Conservation (phyloP, 106 monocot genomes). For the Xerophyta viscosa region DNA sequence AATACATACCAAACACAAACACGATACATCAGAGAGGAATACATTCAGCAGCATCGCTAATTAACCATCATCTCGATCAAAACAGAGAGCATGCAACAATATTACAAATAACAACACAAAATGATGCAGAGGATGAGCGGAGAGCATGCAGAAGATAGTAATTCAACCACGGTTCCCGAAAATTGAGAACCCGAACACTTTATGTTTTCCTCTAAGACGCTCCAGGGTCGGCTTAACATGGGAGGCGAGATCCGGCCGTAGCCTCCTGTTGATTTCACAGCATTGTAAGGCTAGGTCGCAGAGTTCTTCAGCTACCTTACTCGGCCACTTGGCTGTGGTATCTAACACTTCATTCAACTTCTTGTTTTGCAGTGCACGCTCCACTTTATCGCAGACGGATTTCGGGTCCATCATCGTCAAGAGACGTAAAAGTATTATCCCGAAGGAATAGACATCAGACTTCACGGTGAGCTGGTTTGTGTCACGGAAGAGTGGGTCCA, state of each 20-base stretch:
- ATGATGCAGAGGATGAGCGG: no score
- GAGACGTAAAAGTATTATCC: no score
- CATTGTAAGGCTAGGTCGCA: constrained; percentile 3
- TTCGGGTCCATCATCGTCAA: constrained; percentile 9
- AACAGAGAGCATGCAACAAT: no score
- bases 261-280: constrained; percentile 11
- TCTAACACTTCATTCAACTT: constrained; percentile 6
- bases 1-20: no score
- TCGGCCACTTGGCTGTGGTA: constrained; percentile 4
- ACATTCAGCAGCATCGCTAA: no score
- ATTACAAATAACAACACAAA: no score
- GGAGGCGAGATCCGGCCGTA: constrained; percentile 9
- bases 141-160: no score
- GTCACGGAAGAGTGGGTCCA: constrained; percentile 36
- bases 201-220: background rate
- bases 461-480: constrained; percentile 1
- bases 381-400: background rate
- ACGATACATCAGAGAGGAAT: no score
- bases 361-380: background rate
- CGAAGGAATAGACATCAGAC: constrained; percentile 8
- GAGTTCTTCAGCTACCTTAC: constrained; percentile 4
- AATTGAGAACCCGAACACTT: no score
- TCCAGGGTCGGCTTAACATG: constrained; percentile 8
- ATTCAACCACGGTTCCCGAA: no score
- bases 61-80: no score